phyloP scores from a whole-genome alignment of 805 yeast species.

The Saccharomycopsis fibuligera region DNA sequence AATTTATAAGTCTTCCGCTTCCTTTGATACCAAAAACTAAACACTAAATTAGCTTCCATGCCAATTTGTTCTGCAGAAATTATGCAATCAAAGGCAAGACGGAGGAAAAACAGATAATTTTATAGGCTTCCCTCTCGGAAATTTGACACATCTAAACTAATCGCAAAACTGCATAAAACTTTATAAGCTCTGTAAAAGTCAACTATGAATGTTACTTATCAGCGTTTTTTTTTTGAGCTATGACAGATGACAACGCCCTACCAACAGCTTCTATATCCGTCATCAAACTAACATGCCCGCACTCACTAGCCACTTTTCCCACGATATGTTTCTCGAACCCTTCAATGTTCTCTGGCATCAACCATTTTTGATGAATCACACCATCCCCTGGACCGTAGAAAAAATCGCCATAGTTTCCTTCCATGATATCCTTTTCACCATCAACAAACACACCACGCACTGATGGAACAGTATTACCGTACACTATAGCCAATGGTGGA shows the following conservation, averaged over 20 bases:
- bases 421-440: slow-evolving; percentile 52
- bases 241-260: slow-evolving; percentile 36
- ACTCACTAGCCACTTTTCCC: slow-evolving; percentile 54
- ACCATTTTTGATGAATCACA: slow-evolving; percentile 76
- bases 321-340: slow-evolving; percentile 64
- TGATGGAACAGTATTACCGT: slow-evolving; percentile 78
- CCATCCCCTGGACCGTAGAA: slow-evolving; percentile 92
- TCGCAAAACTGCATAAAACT: too few species aligned
- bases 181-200: too few species aligned
- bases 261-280: slow-evolving; percentile 70
- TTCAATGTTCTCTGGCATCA: slow-evolving; percentile 63
- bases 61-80: too few species aligned
- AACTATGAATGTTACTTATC: too few species aligned
- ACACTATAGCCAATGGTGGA: slow-evolving; percentile 81
- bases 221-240: too few species aligned
- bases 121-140: too few species aligned
- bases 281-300: slow-evolving; percentile 78
- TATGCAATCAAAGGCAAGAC: too few species aligned
- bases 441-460: slow-evolving; percentile 72
- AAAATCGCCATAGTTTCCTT: slow-evolving; percentile 70
- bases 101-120: too few species aligned
- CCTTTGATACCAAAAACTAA: too few species aligned
- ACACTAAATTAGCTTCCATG: too few species aligned
- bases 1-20: too few species aligned
- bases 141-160: too few species aligned